A percentile compares a stretch with the other conserved stretches of the same genome.
Evolutionary conservation across 2,329 filamentous ascomycete genomes (phyloP).

Genomic region (Fusarium beomiforme): DNA sequence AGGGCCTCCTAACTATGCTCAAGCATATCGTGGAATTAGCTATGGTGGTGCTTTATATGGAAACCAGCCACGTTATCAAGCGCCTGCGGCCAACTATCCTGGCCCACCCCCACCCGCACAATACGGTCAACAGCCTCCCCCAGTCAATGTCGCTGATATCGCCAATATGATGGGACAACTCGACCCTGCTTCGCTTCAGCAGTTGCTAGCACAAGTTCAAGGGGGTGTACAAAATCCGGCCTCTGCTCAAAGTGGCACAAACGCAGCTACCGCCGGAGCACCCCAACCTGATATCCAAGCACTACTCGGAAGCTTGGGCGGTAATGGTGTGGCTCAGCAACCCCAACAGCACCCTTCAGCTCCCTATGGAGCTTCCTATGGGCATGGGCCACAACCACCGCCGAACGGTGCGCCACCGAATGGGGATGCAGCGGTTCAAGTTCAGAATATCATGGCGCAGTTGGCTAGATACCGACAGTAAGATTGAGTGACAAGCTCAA

Average conservation of each 20-base stretch:
- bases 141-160: constrained; percentile 60
- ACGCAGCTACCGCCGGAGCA: constrained; percentile 39
- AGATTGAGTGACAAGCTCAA: neutral
- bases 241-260: constrained; percentile 26
- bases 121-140: constrained; percentile 47
- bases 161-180: constrained; percentile 73
- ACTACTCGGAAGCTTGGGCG: constrained; percentile 54
- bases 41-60: constrained; percentile 48
- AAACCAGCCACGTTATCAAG: constrained; percentile 42
- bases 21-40: constrained; percentile 42
- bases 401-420: constrained; percentile 42
- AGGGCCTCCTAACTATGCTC: constrained; percentile 42
- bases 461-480: constrained; percentile 71
- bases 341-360: constrained; percentile 11
- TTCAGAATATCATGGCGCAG: constrained; percentile 81
- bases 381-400: constrained; percentile 45
- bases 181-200: constrained; percentile 76
- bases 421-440: constrained; percentile 59
- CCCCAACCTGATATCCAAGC: constrained; percentile 58
- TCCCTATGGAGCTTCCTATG: constrained; percentile 47
- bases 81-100: constrained; percentile 45
- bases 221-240: constrained; percentile 26
- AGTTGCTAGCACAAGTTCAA: constrained; percentile 70
- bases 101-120: constrained; percentile 41
- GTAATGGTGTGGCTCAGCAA: constrained; percentile 37